Evolutionary conservation across 148 eudicot genomes (phyloP).

Genomic region (Rhododendron williamsianum): DNA sequence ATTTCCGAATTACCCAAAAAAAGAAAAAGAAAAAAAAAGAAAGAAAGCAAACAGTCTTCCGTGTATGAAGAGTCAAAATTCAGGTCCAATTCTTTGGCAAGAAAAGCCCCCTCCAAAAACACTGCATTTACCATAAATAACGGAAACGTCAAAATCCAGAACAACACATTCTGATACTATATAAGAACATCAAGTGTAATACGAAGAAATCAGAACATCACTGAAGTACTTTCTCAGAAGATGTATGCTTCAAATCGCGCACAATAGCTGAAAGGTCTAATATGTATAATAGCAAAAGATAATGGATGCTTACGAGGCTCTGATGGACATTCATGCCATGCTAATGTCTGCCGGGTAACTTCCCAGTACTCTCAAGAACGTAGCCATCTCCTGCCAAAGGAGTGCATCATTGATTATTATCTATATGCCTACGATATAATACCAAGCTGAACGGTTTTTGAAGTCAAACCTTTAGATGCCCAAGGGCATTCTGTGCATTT

Average conservation of each 20-base stretch:
- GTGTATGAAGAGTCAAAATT: neutral
- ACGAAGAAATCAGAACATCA: neutral
- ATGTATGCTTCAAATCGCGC: neutral
- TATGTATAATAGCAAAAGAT: neutral
- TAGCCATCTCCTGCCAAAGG: slow-evolving; percentile 54
- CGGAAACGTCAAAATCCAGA: neutral
- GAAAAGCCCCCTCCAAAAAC: neutral
- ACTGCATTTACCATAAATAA: neutral
- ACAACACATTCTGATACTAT: neutral
- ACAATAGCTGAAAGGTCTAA: neutral
- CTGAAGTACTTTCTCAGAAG: neutral
- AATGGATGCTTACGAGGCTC: slow-evolving; percentile 11
- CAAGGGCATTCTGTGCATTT: slow-evolving; percentile 48
- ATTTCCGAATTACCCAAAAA: no score
- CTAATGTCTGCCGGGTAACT: slow-evolving; percentile 64
- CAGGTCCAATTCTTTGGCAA: neutral
- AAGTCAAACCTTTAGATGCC: slow-evolving; percentile 47
- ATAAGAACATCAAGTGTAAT: neutral
- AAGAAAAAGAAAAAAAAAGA: no score
- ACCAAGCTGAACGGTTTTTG: neutral
- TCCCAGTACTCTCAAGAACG: slow-evolving; percentile 62
- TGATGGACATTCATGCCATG: slow-evolving; percentile 28
- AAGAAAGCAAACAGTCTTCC: neutral
- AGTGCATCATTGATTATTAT: neutral
- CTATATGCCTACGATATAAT: neutral